Conservation (phyloP, 2,329 filamentous ascomycete genomes). For the Fusarium abutilonis region DNA sequence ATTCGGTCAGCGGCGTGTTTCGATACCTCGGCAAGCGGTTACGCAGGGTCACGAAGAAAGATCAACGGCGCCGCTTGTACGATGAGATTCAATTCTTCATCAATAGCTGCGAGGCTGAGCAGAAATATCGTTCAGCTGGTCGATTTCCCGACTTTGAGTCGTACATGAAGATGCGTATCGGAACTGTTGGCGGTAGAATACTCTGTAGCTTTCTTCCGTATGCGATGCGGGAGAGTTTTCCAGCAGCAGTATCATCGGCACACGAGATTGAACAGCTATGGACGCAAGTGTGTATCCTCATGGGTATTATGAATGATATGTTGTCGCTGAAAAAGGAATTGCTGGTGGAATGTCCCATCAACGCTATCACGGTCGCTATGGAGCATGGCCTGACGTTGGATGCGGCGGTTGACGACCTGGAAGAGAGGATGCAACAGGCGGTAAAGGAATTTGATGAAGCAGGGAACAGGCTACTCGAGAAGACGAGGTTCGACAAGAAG, state of each 20-base stretch:
- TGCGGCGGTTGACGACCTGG: slow-evolving; percentile 38
- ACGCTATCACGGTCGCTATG: slow-evolving; percentile 45
- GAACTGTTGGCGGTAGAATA: slow-evolving; percentile 42
- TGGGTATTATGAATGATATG: slow-evolving; percentile 47
- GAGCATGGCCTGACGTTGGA: slow-evolving; percentile 36
- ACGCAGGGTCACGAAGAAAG: background rate
- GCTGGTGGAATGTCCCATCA: slow-evolving; percentile 43
- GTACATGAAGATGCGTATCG: slow-evolving; percentile 46
- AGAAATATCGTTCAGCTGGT: slow-evolving; percentile 40
- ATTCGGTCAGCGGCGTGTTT: slow-evolving; percentile 43
- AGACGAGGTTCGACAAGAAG: slow-evolving; percentile 16
- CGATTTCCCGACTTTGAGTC: slow-evolving; percentile 42
- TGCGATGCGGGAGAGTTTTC: slow-evolving; percentile 27
- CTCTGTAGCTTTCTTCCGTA: slow-evolving; percentile 46
- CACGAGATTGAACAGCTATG: slow-evolving; percentile 29
- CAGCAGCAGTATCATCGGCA: slow-evolving; percentile 11
- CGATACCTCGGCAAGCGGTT: slow-evolving; percentile 38
- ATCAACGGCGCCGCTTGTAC: slow-evolving; percentile 35
- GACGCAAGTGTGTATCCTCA: slow-evolving; percentile 41
- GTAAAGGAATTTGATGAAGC: slow-evolving; percentile 42
- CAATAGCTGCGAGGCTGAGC: slow-evolving; percentile 44
- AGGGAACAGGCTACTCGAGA: slow-evolving; percentile 24
- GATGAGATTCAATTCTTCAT: slow-evolving; percentile 42
- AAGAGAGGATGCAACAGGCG: slow-evolving; percentile 35
- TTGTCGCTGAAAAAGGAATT: slow-evolving; percentile 50